These are phyloP conservation scores for Eucalyptus guilfoylei DNA, from an alignment of 345 rosid genomes.

Conservation along the genomic window DNA sequence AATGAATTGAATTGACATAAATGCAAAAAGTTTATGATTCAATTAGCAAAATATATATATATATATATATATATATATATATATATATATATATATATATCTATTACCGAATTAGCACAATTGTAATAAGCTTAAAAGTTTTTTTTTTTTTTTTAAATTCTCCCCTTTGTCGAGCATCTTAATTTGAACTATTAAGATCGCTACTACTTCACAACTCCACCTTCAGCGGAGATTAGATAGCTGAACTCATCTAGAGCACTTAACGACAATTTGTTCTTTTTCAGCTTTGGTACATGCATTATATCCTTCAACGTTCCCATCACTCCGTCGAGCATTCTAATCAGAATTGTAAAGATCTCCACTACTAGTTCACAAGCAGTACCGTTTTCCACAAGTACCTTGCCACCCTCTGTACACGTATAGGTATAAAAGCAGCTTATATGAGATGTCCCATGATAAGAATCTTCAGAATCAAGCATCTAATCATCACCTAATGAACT, in stretches of 20 bases:
- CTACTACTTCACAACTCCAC: not conserved
- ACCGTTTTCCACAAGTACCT: not conserved
- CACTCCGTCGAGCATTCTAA: too few relatives aligned
- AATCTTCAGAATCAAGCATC: not conserved
- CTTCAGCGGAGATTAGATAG: not conserved
- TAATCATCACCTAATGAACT: not conserved
- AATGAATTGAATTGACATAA: rapidly evolving
- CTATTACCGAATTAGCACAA: not conserved
- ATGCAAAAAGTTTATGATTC: rapidly evolving
- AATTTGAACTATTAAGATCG: too few relatives aligned
- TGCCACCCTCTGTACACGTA: not conserved
- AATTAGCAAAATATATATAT: too few relatives aligned
- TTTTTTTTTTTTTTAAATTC: too few relatives aligned
- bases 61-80: too few relatives aligned
- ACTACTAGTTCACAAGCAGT: not conserved
- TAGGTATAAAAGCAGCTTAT: not conserved
- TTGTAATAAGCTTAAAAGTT: too few relatives aligned
- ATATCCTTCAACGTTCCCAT: too few relatives aligned
- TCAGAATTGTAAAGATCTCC: not conserved
- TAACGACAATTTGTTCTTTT: not conserved
- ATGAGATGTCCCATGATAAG: not conserved
- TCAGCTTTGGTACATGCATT: too few relatives aligned
- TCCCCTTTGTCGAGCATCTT: too few relatives aligned
- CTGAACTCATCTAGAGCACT: not conserved
- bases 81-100: too few relatives aligned